Percentiles rank a stretch among this genome's conserved stretches.
These are phyloP conservation scores for Xerocomellus intermedius DNA, from an alignment of 768 basidiomycete genomes.

Conservation along the genomic window DNA sequence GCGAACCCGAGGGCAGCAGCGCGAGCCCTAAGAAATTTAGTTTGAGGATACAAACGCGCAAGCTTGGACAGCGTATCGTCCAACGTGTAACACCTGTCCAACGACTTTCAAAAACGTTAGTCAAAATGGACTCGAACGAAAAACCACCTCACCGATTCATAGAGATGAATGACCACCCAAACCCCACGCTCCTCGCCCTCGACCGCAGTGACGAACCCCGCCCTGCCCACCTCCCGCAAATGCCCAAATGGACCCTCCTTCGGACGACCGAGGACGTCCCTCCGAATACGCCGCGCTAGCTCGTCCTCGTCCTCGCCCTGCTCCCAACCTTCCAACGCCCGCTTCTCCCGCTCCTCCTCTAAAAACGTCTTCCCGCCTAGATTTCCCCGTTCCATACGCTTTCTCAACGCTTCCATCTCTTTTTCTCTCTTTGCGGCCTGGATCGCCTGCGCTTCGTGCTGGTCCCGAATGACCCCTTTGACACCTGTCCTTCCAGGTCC, in stretches of 20 bases:
- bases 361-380: constrained; percentile 70
- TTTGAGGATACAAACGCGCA: constrained; percentile 65
- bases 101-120: constrained; percentile 44
- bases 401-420: constrained; percentile 52
- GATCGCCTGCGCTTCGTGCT: constrained; percentile 61
- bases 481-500: constrained; percentile 85
- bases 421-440: constrained; percentile 50
- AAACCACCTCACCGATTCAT: constrained; percentile 61
- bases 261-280: constrained; percentile 47
- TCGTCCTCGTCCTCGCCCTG: constrained; percentile 29
- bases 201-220: constrained; percentile 71
- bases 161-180: constrained; percentile 87
- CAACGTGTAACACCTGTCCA: constrained; percentile 70
- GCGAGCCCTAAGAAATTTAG: constrained; percentile 81
- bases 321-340: constrained; percentile 43
- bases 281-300: constrained; percentile 17
- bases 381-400: constrained; percentile 60
- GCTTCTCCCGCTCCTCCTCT: constrained; percentile 71
- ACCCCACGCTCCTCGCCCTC: constrained; percentile 66
- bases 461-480: constrained; percentile 84
- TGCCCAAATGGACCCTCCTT: constrained; percentile 69
- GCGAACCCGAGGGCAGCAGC: constrained; percentile 77
- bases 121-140: constrained; percentile 1
- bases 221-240: constrained; percentile 73
- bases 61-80: constrained; percentile 68